Base-by-base conservation (phyloP, 192 early-diverging fungal species). In the Rhizophlyctis rosea region DNA sequence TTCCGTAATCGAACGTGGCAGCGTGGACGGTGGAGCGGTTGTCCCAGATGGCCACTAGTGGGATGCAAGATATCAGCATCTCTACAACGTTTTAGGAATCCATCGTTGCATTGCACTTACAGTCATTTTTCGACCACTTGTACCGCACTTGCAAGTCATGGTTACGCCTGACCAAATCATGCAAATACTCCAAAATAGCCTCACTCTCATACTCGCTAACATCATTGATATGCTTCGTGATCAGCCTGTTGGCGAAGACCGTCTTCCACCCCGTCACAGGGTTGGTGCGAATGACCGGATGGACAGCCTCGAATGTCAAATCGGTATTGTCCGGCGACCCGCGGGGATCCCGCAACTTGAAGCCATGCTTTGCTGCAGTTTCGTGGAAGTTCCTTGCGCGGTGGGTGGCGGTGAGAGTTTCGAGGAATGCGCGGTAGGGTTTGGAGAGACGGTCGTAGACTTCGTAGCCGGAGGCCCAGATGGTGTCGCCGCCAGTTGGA, bases 31-130 rank as follows among this genome's bases (percentile, higher is more conserved):
- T 79, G 1, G 73, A 67, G 44, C 85, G 76, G 72, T 87, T 87
- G 59, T 86, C 84, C 85, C 87, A 87, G 34, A 88, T 77, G 16
- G 87, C 87, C 0, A 88, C 81, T n/a, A n/a, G n/a, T n/a, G n/a
- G n/a, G n/a, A n/a, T n/a, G n/a, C n/a, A n/a, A n/a, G n/a, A n/a
- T n/a, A n/a, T n/a, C n/a, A n/a, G n/a, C n/a, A n/a, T n/a, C n/a
- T n/a, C n/a, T n/a, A n/a, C n/a, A n/a, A n/a, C n/a, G n/a, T n/a
- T n/a, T n/a, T n/a, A n/a, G n/a, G n/a, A n/a, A n/a, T n/a, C n/a
- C n/a, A n/a, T n/a, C n/a, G n/a, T n/a, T n/a, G n/a, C n/a, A n/a
- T n/a, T n/a, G n/a, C n/a, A n/a, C n/a, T n/a, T n/a, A n/a, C n/a
- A n/a, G n/a, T n/a, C n/a, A n/a, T n/a, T n/a, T 55, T 84, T 82